These are phyloP conservation scores for Geoglossum cookeanum DNA, from an alignment of 2,329 filamentous ascomycete species.

Conservation along the genomic window DNA sequence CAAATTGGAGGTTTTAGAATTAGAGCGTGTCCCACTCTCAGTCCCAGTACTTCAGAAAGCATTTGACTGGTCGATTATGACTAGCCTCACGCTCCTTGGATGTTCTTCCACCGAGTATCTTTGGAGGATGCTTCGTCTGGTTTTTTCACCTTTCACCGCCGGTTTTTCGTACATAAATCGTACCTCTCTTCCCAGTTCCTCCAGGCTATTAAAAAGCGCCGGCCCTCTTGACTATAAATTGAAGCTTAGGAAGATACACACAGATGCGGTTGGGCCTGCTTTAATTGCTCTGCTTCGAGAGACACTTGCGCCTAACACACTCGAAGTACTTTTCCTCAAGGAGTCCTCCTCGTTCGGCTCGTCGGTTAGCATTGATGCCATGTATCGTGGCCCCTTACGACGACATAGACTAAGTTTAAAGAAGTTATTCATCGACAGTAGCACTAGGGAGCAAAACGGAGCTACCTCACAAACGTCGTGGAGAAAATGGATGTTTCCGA, in stretches of 20 bases:
- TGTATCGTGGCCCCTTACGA: constrained; percentile 50
- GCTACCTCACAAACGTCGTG: constrained; percentile 31
- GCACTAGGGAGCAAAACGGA: constrained; percentile 24
- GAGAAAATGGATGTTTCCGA: constrained; percentile 51
- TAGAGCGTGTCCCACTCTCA: constrained; percentile 58
- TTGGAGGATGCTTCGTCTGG: constrained; percentile 51
- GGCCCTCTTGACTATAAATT: constrained; percentile 35
- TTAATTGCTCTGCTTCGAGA: constrained; percentile 60
- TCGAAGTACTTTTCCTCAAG: constrained; percentile 65
- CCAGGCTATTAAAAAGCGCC: not conserved
- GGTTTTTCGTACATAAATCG: constrained; percentile 8
- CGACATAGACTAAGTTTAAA: constrained; percentile 52
- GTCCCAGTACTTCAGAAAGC: constrained; percentile 48
- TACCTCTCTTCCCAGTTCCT: not conserved
- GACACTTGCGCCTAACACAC: constrained; percentile 54
- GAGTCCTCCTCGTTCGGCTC: constrained; percentile 38
- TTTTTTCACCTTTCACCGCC: constrained; percentile 30
- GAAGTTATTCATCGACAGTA: constrained; percentile 57
- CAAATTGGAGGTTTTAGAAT: constrained; percentile 49
- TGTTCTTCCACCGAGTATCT: constrained; percentile 55
- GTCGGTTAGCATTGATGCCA: constrained; percentile 44
- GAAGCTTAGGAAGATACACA: constrained; percentile 54
- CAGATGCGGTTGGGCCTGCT: constrained; percentile 48
- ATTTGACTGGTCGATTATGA: constrained; percentile 57
- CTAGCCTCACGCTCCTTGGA: constrained; percentile 52